These are phyloP conservation scores for Mycena polygramma DNA, from an alignment of 768 basidiomycete species.

Conservation along the genomic window DNA sequence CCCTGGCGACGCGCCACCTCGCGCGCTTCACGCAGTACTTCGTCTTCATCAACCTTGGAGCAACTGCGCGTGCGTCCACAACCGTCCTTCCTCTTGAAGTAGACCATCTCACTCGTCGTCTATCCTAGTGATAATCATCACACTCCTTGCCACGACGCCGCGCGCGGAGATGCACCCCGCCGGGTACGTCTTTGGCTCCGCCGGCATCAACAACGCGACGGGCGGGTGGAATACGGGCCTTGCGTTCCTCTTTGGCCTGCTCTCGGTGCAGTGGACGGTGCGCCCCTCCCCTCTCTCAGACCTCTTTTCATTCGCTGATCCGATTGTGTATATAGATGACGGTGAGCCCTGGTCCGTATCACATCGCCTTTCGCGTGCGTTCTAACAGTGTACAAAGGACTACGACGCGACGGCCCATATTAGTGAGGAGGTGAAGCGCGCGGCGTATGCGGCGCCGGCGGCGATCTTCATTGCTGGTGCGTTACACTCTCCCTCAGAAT, in stretches of 20 bases:
- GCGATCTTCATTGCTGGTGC: conserved; percentile 46
- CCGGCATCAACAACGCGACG: conserved; percentile 82
- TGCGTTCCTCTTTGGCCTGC: conserved; percentile 86
- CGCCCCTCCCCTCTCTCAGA: conserved; percentile 41
- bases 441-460: conserved; percentile 71
- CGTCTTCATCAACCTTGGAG: conserved; percentile 90
- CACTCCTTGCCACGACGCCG: conserved; percentile 80
- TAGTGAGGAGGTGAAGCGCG: conserved; percentile 86
- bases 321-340: conserved; percentile 61
- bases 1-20: conserved; percentile 79
- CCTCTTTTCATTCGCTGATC: conserved; percentile 9
- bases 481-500: background rate
- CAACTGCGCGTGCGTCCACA: conserved; percentile 68
- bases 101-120: conserved; percentile 18
- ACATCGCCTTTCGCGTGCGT: background rate
- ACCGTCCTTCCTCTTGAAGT: background rate
- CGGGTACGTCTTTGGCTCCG: conserved; percentile 82
- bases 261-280: conserved; percentile 92
- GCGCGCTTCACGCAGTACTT: conserved; percentile 81
- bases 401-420: conserved; percentile 89
- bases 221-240: conserved; percentile 86
- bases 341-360: conserved; percentile 49
- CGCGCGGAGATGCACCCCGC: conserved; percentile 86
- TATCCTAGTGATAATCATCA: conserved; percentile 83
- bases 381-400: conserved; percentile 59